Conservation (phyloP, 257 asterid species). For the Thymus quinquecostatus region DNA sequence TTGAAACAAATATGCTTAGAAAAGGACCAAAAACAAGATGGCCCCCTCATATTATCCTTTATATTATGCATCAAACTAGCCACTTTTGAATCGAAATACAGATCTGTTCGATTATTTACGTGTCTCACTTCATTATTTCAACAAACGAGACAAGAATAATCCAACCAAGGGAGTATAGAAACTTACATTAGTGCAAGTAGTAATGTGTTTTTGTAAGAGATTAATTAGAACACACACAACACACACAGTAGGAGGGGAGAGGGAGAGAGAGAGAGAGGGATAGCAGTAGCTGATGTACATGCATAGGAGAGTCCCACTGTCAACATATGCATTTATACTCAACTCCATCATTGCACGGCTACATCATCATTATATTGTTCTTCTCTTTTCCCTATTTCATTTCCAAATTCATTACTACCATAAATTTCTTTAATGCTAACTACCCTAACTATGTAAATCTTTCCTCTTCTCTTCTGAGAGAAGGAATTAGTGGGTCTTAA, state of each 20-base stretch:
- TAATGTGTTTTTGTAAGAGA: no score
- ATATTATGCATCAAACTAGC: neutral
- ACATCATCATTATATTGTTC: conserved; percentile 53
- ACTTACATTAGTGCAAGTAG: neutral
- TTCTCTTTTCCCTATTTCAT: neutral
- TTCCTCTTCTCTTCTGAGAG: no score
- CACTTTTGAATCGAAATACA: no score
- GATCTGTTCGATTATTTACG: no score
- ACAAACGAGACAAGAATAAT: no score
- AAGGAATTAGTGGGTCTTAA: no score
- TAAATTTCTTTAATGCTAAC: no score
- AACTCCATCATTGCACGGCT: conserved; percentile 54
- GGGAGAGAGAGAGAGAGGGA: neutral
- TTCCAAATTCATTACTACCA: no score
- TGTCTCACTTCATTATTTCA: no score
- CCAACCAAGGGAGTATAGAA: no score
- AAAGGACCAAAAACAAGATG: conserved; percentile 15
- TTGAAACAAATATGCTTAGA: conserved; percentile 12
- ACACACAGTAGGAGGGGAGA: neutral
- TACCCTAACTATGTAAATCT: no score
- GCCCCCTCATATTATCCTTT: neutral
- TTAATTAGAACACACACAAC: neutral
- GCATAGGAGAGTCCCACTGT: conserved; percentile 48
- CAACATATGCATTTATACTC: conserved; percentile 46
- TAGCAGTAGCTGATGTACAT: conserved; percentile 53